Base-by-base conservation (phyloP, 306 rosid species). In the Mimosa bimucronata region DNA sequence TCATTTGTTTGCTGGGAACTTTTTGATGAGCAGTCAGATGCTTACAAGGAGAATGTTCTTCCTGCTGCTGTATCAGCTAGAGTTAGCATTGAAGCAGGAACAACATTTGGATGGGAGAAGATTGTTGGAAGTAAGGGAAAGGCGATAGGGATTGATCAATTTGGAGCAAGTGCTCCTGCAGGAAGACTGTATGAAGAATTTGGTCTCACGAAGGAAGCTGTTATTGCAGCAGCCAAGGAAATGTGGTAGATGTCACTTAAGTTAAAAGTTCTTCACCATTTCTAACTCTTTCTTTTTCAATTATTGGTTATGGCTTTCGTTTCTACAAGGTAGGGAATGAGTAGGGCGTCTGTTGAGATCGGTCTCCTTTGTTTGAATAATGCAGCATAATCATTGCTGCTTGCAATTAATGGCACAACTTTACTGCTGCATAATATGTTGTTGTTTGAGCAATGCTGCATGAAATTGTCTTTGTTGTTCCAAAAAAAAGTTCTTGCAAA, bases 151-250 rank as follows among this genome's bases (percentile, higher is more conserved):
- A 93, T 96, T 12, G 97, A 96, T 79, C 94, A 84, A 6, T 96
- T 93, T 13, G 99, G 99, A 3, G 99, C 99, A 9, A 96, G 99
- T 89, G 98, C 99, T 31, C 99, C 99, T 0, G 99, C 99, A 0
- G 94, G 97, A 76, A 93, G 2, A 77, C 83, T 96, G 79, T 96
- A 96, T 96, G 86, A 96, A 90, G 98, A 88, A 84, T 93, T 82
- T 6, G 99, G 99, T 26, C 74, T 96, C 77, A 93, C 99, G 1
- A 91, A 84, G 18, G 99, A 96, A 78, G 98, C 99, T 76, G 99
- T 96, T 62, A 68, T 96, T 86, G 97, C 97, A 11, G 99, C 97
- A 73, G 99, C 97, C 9, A 89, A 91, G 81, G 70, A 82, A 87
- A 79, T 93, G 74, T 55, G 64, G 30, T 91, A 85, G 77, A 62